Evolutionary conservation across 371 early-diverging fungal genomes (phyloP), one percentile per base, ranked within the genome.

Genomic region (Mortierella sp.): DNA sequence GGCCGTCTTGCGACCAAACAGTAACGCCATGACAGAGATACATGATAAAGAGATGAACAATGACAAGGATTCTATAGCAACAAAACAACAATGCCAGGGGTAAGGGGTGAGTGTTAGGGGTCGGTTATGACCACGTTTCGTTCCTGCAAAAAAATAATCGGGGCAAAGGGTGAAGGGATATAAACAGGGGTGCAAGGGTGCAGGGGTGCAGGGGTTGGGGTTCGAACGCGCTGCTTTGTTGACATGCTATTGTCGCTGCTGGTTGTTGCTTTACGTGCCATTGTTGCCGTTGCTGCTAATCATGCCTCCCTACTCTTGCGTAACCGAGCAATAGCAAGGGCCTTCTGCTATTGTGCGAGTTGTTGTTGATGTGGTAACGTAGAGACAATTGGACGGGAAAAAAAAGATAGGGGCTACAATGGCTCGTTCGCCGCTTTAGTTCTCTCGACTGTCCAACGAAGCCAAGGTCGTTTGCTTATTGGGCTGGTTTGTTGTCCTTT

Each of bases 1-100:
- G 1, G 93, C 90, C 0, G 90, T 71, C 78, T 92, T 92, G 73
- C 93, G 88, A 14, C 93, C 93, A 83, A 91, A 90, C 48, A 92
- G 87, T 24, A 90, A 73, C 4, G 91, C 91, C 57, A 92, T 82
- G 44, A 90, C 76, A 5, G 93, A 88, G 75, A 92, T 91, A 57
- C 91, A 91, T 51, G 81, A 69, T 54, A 91, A 75, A 24, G 86
- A 86, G 44, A 86, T 51, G 57, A 78, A 77, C n/a, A 77, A 53
- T 43, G 78, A 77, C 50, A 59, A n/a, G 34, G 72, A 59, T 37
- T 77, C 78, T 77, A 31, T 10, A 24, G 11, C 19, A 24, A 50
- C n/a, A 51, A 77, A 55, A 26, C 28, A 53, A 54, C 44, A 37
- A 61, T 1, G n/a, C n/a, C n/a, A n/a, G 26, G 61, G 61, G 28